Percentiles rank a stretch among this genome's conserved stretches.
These are phyloP conservation scores for Sindora glabra DNA, from an alignment of 306 rosid species.

Conservation along the genomic window DNA sequence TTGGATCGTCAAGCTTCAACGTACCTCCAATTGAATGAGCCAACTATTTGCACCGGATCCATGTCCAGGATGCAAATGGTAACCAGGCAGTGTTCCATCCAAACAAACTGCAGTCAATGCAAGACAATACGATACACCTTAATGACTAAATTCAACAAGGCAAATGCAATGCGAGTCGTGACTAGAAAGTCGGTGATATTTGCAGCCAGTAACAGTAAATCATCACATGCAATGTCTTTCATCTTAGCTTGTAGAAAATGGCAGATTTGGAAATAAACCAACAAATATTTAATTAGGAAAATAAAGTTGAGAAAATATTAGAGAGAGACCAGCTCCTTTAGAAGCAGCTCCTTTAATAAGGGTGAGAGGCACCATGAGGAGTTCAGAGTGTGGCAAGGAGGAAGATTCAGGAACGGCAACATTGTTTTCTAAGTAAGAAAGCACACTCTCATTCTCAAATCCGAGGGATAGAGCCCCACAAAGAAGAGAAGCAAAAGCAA, in stretches of 20 bases:
- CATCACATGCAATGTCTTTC: too few species aligned
- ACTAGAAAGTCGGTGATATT: too few species aligned
- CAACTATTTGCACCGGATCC: conserved; percentile 80
- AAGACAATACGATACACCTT: background rate
- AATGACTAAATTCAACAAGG: conserved; percentile 9
- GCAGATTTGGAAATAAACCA: too few species aligned
- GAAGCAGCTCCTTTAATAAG: conserved; percentile 68
- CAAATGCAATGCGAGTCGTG: too few species aligned
- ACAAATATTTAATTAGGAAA: too few species aligned
- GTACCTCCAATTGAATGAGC: conserved; percentile 78
- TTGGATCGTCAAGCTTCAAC: background rate
- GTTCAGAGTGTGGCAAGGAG: conserved; percentile 17
- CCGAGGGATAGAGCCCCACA: conserved; percentile 27
- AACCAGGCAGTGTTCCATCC: conserved; percentile 90
- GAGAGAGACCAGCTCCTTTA: conserved; percentile 61
- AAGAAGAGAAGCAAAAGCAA: conserved; percentile 20
- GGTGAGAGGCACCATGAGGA: conserved; percentile 60
- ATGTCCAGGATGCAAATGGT: conserved; percentile 64
- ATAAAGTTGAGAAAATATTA: too few species aligned
- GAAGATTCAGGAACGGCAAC: conserved; percentile 5
- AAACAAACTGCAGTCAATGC: conserved; percentile 50
- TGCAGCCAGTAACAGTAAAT: too few species aligned
- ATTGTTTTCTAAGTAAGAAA: conserved; percentile 26
- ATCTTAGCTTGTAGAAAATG: too few species aligned
- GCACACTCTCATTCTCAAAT: conserved; percentile 20